A percentile compares a stretch with the other conserved stretches of the same genome.
Evolutionary conservation across 1,139 yeast species (phyloP).

Genomic region (Geotrichum australiense): DNA sequence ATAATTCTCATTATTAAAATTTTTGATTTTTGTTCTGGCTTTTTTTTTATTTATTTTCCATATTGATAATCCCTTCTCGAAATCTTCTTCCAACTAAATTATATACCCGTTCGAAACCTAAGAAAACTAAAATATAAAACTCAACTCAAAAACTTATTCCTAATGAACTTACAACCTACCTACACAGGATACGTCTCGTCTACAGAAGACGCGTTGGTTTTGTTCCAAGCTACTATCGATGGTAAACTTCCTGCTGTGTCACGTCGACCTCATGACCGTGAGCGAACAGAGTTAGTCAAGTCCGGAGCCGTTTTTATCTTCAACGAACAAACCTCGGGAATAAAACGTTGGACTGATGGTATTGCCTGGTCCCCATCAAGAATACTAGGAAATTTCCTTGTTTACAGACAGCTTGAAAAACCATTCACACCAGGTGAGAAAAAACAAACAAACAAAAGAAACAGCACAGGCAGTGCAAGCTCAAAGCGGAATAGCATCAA

Average conservation of each 20-base stretch:
- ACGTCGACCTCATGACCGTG: conserved; percentile 78
- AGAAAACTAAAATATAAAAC: conserved; percentile 1
- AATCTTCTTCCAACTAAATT: not conserved
- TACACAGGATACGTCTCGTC: conserved; percentile 73
- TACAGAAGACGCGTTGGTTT: conserved; percentile 72
- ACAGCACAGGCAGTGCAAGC: conserved; percentile 6
- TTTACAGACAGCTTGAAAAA: conserved; percentile 71
- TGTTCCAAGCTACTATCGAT: conserved; percentile 71
- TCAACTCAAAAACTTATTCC: not conserved
- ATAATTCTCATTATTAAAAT: too few species aligned
- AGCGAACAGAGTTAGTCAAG: conserved; percentile 54
- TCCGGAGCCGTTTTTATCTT: conserved; percentile 83
- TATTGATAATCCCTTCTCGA: too few species aligned
- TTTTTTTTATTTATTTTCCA: too few species aligned
- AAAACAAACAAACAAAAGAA: conserved; percentile 31
- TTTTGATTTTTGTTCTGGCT: too few species aligned
- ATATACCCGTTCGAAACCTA: not conserved
- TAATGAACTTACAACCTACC: conserved; percentile 45
- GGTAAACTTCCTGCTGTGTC: conserved; percentile 58
- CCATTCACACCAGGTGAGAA: conserved; percentile 40
- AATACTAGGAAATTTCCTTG: conserved; percentile 72
- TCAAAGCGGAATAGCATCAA: conserved; percentile 6
- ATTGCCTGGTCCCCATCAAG: conserved; percentile 88
- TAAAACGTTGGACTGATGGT: conserved; percentile 93
- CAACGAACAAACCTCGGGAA: conserved; percentile 74